Percentiles rank a stretch among this genome's conserved stretches.
Evolutionary conservation across 208 protist genomes (phyloP).

Genomic region (Angomonas desouzai): DNA sequence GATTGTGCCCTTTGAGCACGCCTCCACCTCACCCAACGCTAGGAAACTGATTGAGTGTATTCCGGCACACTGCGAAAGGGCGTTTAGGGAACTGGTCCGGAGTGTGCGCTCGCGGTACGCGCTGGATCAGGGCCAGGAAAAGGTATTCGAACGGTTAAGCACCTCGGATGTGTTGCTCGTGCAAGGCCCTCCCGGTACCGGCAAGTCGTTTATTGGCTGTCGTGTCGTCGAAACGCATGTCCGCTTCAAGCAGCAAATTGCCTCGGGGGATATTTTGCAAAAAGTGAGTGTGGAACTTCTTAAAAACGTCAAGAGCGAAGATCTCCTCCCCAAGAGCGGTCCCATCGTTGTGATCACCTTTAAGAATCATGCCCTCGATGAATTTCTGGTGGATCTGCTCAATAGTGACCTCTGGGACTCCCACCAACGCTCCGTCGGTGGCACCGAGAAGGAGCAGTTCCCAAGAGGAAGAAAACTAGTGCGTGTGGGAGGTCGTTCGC

Average conservation of each 20-base stretch:
- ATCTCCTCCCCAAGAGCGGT: constrained; percentile 67
- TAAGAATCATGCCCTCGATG: constrained; percentile 96
- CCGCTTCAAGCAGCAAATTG: constrained; percentile 84
- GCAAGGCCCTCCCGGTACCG: constrained; percentile 93
- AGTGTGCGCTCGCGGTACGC: constrained; percentile 50
- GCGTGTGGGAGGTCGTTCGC: constrained; percentile 84
- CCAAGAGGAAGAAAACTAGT: constrained; percentile 71
- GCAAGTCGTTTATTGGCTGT: constrained; percentile 94
- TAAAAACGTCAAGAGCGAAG: constrained; percentile 29
- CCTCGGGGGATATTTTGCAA: constrained; percentile 83
- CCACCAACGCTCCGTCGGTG: constrained; percentile 36
- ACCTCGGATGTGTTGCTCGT: constrained; percentile 78
- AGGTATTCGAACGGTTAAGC: constrained; percentile 66
- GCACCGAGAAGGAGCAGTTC: constrained; percentile 44
- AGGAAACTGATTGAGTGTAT: constrained; percentile 54
- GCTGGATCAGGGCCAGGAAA: constrained; percentile 76
- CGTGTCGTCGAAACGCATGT: constrained; percentile 87
- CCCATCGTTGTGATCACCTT: constrained; percentile 92
- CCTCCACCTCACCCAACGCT: neutral
- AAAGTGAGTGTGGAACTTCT: constrained; percentile 76
- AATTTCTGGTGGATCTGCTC: constrained; percentile 87
- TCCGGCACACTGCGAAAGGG: constrained; percentile 69
- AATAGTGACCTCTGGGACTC: constrained; percentile 64
- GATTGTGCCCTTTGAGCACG: neutral
- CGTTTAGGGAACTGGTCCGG: constrained; percentile 70